Conservation (phyloP, 139 green algal species). For the Tetraselmis chui region DNA sequence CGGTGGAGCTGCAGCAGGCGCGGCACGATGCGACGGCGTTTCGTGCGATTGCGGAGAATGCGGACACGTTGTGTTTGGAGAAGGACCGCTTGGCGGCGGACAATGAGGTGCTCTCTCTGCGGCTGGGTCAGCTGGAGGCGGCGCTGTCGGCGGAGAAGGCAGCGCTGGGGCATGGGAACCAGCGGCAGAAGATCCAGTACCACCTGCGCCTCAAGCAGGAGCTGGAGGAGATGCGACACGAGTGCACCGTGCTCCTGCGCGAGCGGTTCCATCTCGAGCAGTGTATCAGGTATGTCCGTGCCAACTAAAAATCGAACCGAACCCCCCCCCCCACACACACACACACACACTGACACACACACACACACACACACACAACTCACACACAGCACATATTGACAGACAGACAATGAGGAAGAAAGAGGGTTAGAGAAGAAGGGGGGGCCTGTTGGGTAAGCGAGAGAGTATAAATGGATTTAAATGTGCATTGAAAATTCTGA, state of each 20-base stretch:
- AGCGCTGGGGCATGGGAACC: slow-evolving; percentile 41
- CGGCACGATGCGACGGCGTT: slow-evolving; percentile 12
- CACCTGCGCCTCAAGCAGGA: slow-evolving; percentile 44
- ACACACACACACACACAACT: no score
- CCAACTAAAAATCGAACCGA: no score
- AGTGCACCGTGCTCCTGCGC: slow-evolving; percentile 44
- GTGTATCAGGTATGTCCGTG: slow-evolving; percentile 45
- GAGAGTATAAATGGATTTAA: no score
- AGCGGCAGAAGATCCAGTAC: slow-evolving; percentile 55
- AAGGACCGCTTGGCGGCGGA: not conserved
- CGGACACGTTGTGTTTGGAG: not conserved
- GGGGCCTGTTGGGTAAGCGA: no score
- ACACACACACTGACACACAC: not conserved
- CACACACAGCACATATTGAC: no score
- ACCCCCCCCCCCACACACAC: not conserved
- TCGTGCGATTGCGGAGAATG: not conserved
- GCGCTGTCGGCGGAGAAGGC: slow-evolving; percentile 6
- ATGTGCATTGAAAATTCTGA: no score
- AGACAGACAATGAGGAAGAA: no score
- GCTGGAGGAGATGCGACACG: slow-evolving; percentile 56
- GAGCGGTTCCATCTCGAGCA: slow-evolving; percentile 60
- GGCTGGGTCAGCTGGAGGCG: not conserved
- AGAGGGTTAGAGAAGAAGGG: no score
- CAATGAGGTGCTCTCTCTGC: not conserved
- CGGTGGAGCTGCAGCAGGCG: slow-evolving; percentile 11